These are phyloP conservation scores for Warburgia ugandensis DNA, from an alignment of 164 flowering plant genomes.

Conservation along the genomic window DNA sequence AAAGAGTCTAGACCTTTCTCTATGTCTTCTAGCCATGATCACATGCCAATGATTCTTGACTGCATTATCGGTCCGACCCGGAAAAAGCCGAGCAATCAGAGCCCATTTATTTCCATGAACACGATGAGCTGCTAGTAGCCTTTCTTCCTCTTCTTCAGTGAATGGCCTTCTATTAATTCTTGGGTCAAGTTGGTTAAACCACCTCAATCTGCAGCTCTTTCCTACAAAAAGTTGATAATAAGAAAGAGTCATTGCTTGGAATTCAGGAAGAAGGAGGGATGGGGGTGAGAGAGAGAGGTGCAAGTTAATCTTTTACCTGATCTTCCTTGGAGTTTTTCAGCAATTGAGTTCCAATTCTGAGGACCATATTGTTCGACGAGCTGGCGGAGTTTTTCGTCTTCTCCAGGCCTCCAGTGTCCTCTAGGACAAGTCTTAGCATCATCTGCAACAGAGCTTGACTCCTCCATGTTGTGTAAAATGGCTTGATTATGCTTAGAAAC, in stretches of 20 bases:
- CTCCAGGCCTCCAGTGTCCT: slow-evolving; percentile 88
- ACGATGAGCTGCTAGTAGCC: slow-evolving; percentile 62
- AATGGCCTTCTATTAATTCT: slow-evolving; percentile 79
- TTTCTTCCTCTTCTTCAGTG: slow-evolving; percentile 72
- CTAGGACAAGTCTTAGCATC: slow-evolving; percentile 48
- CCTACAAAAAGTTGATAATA: slow-evolving; percentile 26
- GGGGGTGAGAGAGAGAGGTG: neutral
- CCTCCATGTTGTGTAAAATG: slow-evolving; percentile 31
- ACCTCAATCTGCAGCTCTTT: slow-evolving; percentile 84
- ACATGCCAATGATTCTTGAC: slow-evolving; percentile 96
- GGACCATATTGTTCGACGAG: slow-evolving; percentile 71
- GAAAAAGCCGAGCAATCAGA: slow-evolving; percentile 64
- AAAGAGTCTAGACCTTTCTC: slow-evolving; percentile 49
- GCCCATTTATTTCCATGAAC: slow-evolving; percentile 88
- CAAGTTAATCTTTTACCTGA: slow-evolving; percentile 35
- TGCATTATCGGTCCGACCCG: slow-evolving; percentile 83
- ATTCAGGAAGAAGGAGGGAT: neutral
- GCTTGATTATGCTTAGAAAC: neutral
- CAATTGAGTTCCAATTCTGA: slow-evolving; percentile 82
- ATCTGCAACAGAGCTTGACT: slow-evolving; percentile 27
- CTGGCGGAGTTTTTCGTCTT: slow-evolving; percentile 64
- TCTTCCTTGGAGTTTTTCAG: slow-evolving; percentile 81
- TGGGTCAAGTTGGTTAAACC: slow-evolving; percentile 92
- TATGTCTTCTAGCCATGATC: slow-evolving; percentile 72
- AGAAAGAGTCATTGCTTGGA: slow-evolving; percentile 8